Evolutionary conservation across 1,284 basidiomycete species (phyloP), one percentile per base, ranked within the genome.

Genomic region (Moesziomyces antarcticus): DNA sequence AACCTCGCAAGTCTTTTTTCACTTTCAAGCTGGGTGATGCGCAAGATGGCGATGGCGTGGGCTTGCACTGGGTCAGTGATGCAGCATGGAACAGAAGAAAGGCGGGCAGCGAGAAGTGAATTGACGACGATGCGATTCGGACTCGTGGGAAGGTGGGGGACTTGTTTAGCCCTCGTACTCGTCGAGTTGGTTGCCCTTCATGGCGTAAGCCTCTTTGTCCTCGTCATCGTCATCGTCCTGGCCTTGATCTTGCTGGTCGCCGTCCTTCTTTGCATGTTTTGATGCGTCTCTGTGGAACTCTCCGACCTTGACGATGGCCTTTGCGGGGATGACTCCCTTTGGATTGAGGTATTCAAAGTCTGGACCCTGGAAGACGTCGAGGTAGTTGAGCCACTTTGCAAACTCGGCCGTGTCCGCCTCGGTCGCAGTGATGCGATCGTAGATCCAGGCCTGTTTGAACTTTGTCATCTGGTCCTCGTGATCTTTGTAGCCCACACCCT

Each of bases 391-490:
- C 84, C 85, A 85, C 49, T 84, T 82, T 8, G 82, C 77, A 30
- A 79, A 81, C 25, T 93, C 86, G 64, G 90, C 90, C 72, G 89
- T 87, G 40, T 88, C 88, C 63, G 93, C 90, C 85, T 99, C 96
- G 37, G 92, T 90, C 65, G 88, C 86, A 40, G 74, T 68, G 56
- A 83, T 83, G n/a, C 77, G 65, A 30, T 83, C 73, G 63, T 84
- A 84, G 57, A 84, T 80, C 55, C 58, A 77, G 13, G 35, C 53
- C 58, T 83, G 75, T 60, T 83, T 84, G 60, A 84, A 84, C 22
- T n/a, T 43, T 8, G 76, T 61, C 80, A 82, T 83, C 30, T 55
- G 9, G 3, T 22, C 35, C 5, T 53, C 24, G 47, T 73, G 82
- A 0, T 44, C 45, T 1, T 24, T 30, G 53, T 75, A 82, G 22